Conservation (phyloP, 1,139 yeast genomes). For the Kluyveromyces marxianus region DNA sequence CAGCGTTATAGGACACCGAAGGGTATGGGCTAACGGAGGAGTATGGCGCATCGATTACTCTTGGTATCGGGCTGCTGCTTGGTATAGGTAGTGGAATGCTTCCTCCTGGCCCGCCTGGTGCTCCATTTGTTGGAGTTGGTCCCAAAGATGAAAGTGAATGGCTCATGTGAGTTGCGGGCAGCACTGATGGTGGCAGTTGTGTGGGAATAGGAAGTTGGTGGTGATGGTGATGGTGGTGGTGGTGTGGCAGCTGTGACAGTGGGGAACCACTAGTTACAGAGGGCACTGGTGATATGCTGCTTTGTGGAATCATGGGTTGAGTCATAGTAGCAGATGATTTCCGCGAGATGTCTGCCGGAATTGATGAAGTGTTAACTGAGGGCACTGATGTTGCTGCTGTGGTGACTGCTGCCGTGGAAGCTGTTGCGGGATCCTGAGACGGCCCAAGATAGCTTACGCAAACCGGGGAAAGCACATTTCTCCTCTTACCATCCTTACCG, state of each 20-base stretch:
- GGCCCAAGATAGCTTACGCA: slow-evolving; percentile 18
- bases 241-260: slow-evolving; percentile 1
- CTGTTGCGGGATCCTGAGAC: neutral
- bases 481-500: slow-evolving; percentile 29
- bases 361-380: no score
- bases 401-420: slow-evolving; percentile 3
- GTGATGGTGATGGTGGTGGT: slow-evolving; percentile 10
- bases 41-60: neutral
- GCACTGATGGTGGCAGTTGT: slow-evolving; percentile 4
- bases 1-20: neutral
- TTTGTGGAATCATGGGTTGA: neutral
- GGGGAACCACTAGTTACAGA: neutral
- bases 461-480: slow-evolving; percentile 24
- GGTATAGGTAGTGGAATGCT: neutral
- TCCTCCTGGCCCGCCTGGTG: neutral
- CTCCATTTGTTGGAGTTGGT: slow-evolving; percentile 1
- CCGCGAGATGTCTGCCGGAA: slow-evolving; percentile 5
- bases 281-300: neutral
- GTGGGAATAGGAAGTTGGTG: slow-evolving; percentile 10
- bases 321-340: neutral
- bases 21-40: neutral
- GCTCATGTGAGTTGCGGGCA: neutral
- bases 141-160: neutral
- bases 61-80: slow-evolving; percentile 1
- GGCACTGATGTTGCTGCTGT: slow-evolving; percentile 6